A percentile compares a stretch with the other conserved stretches of the same genome.
Evolutionary conservation across 2,329 filamentous ascomycete genomes (phyloP).

Genomic region (Rutstroemia sp.): DNA sequence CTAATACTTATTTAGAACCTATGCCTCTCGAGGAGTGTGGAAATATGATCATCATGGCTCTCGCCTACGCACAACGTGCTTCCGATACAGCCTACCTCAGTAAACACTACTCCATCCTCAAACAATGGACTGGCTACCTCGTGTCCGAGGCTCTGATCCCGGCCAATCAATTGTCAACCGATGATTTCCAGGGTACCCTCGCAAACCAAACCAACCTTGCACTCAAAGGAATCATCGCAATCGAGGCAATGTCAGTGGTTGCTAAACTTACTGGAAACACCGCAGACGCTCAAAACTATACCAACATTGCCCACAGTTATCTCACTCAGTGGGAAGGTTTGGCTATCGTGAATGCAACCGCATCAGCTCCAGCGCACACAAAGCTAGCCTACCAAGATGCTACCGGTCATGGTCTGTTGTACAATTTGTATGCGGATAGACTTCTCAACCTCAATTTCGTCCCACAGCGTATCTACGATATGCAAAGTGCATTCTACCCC

Average conservation of each 20-base stretch:
- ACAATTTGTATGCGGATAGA: conserved; percentile 77
- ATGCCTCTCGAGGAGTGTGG: conserved; percentile 76
- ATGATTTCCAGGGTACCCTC: conserved; percentile 76
- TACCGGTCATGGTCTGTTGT: conserved; percentile 45
- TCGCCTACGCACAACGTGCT: conserved; percentile 58
- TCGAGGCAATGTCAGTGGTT: conserved; percentile 72
- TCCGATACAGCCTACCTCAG: conserved; percentile 48
- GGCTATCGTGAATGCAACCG: conserved; percentile 55
- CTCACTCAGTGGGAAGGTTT: conserved; percentile 65
- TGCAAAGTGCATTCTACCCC: conserved; percentile 71
- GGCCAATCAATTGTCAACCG: conserved; percentile 70
- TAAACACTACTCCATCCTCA: conserved; percentile 64
- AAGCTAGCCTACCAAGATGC: conserved; percentile 71
- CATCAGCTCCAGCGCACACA: conserved; percentile 52
- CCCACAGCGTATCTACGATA: conserved; percentile 65
- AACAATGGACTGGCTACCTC: conserved; percentile 72
- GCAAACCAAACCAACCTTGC: conserved; percentile 76
- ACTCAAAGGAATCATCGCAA: conserved; percentile 76
- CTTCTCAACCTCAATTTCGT: conserved; percentile 73
- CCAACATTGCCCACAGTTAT: conserved; percentile 58
- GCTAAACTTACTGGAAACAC: conserved; percentile 52
- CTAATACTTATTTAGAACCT: conserved; percentile 40
- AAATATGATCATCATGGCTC: conserved; percentile 76
- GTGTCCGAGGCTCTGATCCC: conserved; percentile 68
- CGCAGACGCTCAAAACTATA: conserved; percentile 51